phyloP scores from a whole-genome alignment of 1,284 basidiomycete genomes.

The Cronartium quercuum region DNA sequence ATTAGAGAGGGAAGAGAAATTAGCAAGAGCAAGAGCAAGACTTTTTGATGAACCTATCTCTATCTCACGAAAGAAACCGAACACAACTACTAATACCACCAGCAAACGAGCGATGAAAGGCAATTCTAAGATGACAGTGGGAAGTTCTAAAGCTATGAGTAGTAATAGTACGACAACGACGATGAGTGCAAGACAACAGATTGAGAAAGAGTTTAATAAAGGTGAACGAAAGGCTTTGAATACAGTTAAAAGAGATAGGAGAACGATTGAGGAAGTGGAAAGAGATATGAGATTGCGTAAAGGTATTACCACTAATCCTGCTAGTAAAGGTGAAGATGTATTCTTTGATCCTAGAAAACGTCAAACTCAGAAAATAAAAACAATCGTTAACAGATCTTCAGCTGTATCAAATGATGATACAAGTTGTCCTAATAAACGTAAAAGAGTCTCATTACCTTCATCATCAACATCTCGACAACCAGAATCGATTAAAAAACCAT shows the following conservation, averaged over 20 bases:
- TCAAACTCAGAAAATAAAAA: neutral
- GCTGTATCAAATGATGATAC: neutral
- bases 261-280: slow-evolving; percentile 38
- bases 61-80: neutral
- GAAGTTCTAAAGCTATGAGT: neutral
- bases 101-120: neutral
- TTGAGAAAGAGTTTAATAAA: slow-evolving; percentile 6
- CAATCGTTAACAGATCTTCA: neutral
- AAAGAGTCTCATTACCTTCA: neutral
- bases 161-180: neutral
- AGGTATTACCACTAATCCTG: neutral
- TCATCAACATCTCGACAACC: neutral
- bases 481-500: too few species aligned
- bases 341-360: neutral
- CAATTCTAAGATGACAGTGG: neutral
- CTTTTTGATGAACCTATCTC: slow-evolving; percentile 29
- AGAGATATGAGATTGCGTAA: slow-evolving; percentile 24
- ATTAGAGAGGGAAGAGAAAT: slow-evolving; percentile 29
- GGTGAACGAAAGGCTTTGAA: slow-evolving; percentile 25
- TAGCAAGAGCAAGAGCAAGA: slow-evolving; percentile 15
- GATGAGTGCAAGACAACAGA: slow-evolving; percentile 7
- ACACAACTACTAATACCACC: neutral
- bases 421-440: slow-evolving; percentile 1
- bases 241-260: slow-evolving; percentile 11
- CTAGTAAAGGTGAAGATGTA: too few species aligned